Base-by-base conservation (phyloP, 2,329 filamentous ascomycete species). In the Venturia nashicola region DNA sequence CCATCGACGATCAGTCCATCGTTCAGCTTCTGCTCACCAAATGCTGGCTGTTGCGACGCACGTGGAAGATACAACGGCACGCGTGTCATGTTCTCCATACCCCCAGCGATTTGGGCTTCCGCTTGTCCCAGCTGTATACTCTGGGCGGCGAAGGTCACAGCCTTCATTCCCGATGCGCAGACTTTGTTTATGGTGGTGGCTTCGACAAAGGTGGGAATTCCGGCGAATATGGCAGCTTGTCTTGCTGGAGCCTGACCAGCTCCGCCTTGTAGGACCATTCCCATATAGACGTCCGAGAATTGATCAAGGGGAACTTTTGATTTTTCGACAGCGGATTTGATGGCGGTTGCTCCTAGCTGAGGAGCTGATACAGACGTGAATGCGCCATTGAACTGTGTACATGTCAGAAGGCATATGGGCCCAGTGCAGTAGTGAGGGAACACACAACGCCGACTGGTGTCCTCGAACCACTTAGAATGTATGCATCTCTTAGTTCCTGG, bases 181-280 rank as follows among this genome's bases (percentile, higher is more conserved):
- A 99, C 94, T 78, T 99, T 99, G 82, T 99, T 99, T 76, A 99
- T 87, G 18, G 94, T 97, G 61, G 88, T 87, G 43, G 92, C 89
- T 77, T 99, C 94, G 64, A 95, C 83, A 7, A 82, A 85, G n/a
- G 86, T 79, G 11, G 91, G 83, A 4, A 97, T 84, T 1, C 92
- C 92, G 4, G 94, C 91, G 72, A 95, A 93, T 66, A 97, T 88
- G 68, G 85, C 80, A 12, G 94, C 94, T 78, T 99, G 94, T 60
- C 94, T 86, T 27, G 94, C 93, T 1, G 94, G 94, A 0, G 94
- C 85, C 77, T 99, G 94, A 57, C 94, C 94, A 6, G 94, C 83
- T 20, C 83, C 84, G 55, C 83, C 93, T 75, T 91, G 87, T 48
- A 97, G 82, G 11, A 97, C 94, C 71, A 97, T 96, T 73, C 94